Evolutionary conservation across 768 basidiomycete species (phyloP).

Genomic region (Guyanaporus albipodus): DNA sequence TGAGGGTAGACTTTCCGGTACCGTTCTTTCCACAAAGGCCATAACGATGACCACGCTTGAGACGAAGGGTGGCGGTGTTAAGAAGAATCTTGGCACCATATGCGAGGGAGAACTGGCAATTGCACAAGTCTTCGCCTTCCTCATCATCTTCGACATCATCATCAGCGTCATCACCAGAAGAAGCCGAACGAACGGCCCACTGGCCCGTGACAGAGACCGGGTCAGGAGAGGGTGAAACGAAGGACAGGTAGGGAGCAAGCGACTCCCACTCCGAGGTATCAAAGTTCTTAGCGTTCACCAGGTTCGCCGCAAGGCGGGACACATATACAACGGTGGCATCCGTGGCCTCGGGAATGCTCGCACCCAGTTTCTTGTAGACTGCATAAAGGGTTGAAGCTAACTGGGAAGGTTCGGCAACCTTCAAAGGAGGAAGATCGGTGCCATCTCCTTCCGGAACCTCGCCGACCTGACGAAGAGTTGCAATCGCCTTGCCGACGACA

Average conservation of each 20-base stretch:
- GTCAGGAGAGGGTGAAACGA: slow-evolving; percentile 61
- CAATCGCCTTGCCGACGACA: slow-evolving; percentile 87
- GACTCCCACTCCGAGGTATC: slow-evolving; percentile 84
- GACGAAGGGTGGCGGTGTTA: slow-evolving; percentile 93
- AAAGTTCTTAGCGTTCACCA: slow-evolving; percentile 90
- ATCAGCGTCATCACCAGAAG: slow-evolving; percentile 65
- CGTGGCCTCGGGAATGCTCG: slow-evolving; percentile 51
- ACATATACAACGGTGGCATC: slow-evolving; percentile 65
- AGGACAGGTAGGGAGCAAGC: slow-evolving; percentile 72
- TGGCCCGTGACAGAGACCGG: slow-evolving; percentile 67
- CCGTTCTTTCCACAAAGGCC: slow-evolving; percentile 99
- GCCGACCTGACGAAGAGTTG: slow-evolving; percentile 92
- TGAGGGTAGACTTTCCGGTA: slow-evolving; percentile 94
- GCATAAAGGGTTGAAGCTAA: slow-evolving; percentile 62
- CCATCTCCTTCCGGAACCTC: slow-evolving; percentile 86
- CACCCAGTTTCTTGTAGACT: slow-evolving; percentile 84
- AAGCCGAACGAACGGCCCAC: slow-evolving; percentile 88
- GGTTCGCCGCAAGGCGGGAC: slow-evolving; percentile 75
- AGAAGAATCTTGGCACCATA: slow-evolving; percentile 99
- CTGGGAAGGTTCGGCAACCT: slow-evolving; percentile 65
- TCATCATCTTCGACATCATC: slow-evolving; percentile 84
- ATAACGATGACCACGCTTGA: slow-evolving; percentile 98
- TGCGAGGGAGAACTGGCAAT: slow-evolving; percentile 97
- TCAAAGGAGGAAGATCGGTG: slow-evolving; percentile 85
- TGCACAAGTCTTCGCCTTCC: slow-evolving; percentile 97